Conservation (phyloP, 768 basidiomycete genomes). For the Myochromella boudieri region DNA sequence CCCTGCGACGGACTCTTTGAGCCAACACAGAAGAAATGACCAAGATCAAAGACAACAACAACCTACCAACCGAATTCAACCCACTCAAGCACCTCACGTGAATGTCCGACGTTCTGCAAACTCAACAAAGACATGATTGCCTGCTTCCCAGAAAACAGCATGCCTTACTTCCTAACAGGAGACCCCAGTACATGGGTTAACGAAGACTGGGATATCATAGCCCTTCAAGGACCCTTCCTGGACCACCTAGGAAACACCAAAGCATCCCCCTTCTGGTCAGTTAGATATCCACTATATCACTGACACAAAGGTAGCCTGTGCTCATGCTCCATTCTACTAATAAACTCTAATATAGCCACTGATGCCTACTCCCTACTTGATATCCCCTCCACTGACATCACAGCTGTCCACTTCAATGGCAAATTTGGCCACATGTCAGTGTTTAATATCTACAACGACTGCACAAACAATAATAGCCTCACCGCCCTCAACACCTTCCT, state of each 20-base stretch:
- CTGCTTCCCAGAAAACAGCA: slow-evolving; percentile 6
- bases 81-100: slow-evolving; percentile 1
- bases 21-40: neutral
- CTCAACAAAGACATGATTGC: neutral
- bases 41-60: neutral
- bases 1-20: slow-evolving; percentile 1
- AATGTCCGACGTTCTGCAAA: neutral
- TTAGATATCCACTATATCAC: slow-evolving; percentile 1
- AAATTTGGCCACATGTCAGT: neutral
- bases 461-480: slow-evolving; percentile 2
- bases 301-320: neutral
- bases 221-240: slow-evolving; percentile 31
- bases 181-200: slow-evolving; percentile 7
- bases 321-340: slow-evolving; percentile 1
- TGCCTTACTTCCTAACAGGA: slow-evolving; percentile 9
- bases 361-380: too few species aligned
- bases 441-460: neutral
- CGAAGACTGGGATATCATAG: slow-evolving; percentile 23
- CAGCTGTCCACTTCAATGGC: neutral
- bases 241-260: slow-evolving; percentile 17
- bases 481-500: slow-evolving; percentile 6
- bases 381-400: slow-evolving; percentile 8
- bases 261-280: slow-evolving; percentile 2
- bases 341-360: too few species aligned
- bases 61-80: neutral